Evolutionary conservation across 2,329 filamentous ascomycete genomes (phyloP).

Genomic region (Aspergillus thermomutatus): DNA sequence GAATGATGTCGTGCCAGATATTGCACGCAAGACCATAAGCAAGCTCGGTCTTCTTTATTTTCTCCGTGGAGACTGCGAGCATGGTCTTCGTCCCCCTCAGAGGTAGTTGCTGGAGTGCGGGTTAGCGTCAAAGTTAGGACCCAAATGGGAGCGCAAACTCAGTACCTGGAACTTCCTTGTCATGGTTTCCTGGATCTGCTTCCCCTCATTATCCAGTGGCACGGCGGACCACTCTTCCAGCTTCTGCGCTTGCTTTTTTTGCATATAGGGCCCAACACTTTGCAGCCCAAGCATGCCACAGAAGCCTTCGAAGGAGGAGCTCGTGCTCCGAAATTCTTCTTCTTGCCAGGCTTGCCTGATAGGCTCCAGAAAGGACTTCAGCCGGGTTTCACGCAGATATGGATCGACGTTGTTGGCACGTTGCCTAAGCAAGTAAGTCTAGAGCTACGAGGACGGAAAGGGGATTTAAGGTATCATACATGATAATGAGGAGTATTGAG

Average conservation of each 20-base stretch:
- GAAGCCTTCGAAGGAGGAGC: slow-evolving; percentile 75
- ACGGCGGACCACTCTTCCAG: slow-evolving; percentile 79
- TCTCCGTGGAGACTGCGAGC: slow-evolving; percentile 88
- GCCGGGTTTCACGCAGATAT: slow-evolving; percentile 65
- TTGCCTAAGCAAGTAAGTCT: slow-evolving; percentile 54
- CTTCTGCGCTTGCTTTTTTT: slow-evolving; percentile 67
- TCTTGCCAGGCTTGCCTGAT: slow-evolving; percentile 78
- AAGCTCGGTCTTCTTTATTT: slow-evolving; percentile 69
- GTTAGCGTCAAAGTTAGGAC: slow-evolving; percentile 4
- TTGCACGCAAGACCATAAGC: slow-evolving; percentile 72
- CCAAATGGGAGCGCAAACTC: slow-evolving; percentile 10
- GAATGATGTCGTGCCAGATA: slow-evolving; percentile 83
- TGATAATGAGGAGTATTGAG: slow-evolving; percentile 90
- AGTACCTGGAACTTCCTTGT: slow-evolving; percentile 69
- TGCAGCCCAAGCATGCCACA: slow-evolving; percentile 75
- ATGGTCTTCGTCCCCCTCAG: slow-evolving; percentile 86
- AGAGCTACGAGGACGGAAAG: slow-evolving; percentile 2
- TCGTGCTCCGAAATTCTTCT: slow-evolving; percentile 61
- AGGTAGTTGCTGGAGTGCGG: slow-evolving; percentile 60
- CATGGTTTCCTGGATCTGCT: slow-evolving; percentile 73
- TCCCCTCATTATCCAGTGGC: slow-evolving; percentile 73
- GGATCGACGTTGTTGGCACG: slow-evolving; percentile 73
- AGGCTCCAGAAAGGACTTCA: slow-evolving; percentile 76
- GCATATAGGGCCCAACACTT: slow-evolving; percentile 76
- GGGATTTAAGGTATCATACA: slow-evolving; percentile 47